Base-by-base conservation (phyloP, 2,329 filamentous ascomycete species). In the Spiromastix sp. region DNA sequence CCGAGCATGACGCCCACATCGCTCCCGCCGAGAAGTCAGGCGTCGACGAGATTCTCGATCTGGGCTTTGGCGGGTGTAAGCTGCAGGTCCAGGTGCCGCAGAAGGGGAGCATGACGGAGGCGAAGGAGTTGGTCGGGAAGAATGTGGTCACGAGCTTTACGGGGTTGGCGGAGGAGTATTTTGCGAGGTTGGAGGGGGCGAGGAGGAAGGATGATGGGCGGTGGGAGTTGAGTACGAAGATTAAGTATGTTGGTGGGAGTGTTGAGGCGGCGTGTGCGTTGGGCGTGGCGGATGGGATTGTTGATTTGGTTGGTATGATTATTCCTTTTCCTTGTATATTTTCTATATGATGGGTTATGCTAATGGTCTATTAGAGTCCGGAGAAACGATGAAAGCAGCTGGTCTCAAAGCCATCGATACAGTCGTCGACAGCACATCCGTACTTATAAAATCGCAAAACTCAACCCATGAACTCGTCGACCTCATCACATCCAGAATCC, bases 121-220 rank as follows among this genome's bases (percentile, higher is more conserved):
- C 84, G 4, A 75, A 77, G 56, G 79, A 95, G 54, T 68, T 98
- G 30, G 72, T 98, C 42, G 91, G 91, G 38, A 87, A 83, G 64
- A 94, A 89, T 51, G 81, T 98, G 36, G 87, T 89, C 39, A 96
- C 91, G 25, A 96, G 89, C 67, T 98, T 98, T 56, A 87, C 87
- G 36, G 77, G 81, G 46, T 70, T 98, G 36, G 72, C 87, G 2
- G 74, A 79, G 51, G 74, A 81, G 49, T 95, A 93, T 64, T 98
- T 96, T 66, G 71, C 78, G 31, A 70, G 71, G 44, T 65, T 98
- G 18, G 91, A 96, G 54, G 63, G 63, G 4, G 37, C 47, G 18
- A 49, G 57, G 51, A 39, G 53, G 57, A 18, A 58, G 45, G 24
- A 43, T 29, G 42, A 46, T 24, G 26, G 51, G 32, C 43, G 61